A percentile compares a stretch with the other conserved stretches of the same genome.
phyloP scores from a whole-genome alignment of 2,329 filamentous ascomycete species.

The Cladobotryum mycophilum region DNA sequence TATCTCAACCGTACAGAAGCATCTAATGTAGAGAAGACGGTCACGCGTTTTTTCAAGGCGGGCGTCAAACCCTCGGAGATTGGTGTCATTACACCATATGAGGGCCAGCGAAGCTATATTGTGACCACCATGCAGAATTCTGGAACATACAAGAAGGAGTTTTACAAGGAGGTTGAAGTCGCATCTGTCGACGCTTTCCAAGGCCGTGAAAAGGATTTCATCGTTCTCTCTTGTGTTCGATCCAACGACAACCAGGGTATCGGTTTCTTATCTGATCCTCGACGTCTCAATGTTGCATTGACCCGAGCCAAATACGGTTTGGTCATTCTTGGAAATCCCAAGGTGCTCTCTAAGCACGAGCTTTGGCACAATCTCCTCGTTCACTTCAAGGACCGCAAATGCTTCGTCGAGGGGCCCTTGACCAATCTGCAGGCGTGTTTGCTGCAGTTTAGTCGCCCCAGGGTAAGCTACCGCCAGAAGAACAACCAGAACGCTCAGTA shows the following conservation, averaged over 20 bases:
- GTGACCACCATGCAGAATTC: constrained; percentile 99
- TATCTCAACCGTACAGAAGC: constrained; percentile 98
- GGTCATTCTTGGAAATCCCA: constrained; percentile 95
- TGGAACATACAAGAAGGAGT: constrained; percentile 95
- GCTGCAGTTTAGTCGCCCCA: constrained; percentile 89
- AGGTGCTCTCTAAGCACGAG: constrained; percentile 95
- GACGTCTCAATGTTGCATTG: constrained; percentile 92
- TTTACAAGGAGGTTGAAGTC: constrained; percentile 97
- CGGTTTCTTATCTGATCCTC: constrained; percentile 94
- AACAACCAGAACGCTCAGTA: constrained; percentile 69
- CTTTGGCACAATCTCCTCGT: constrained; percentile 92
- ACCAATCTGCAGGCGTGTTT: constrained; percentile 94
- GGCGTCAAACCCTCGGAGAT: constrained; percentile 91
- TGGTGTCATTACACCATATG: constrained; percentile 97
- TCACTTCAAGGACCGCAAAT: constrained; percentile 96
- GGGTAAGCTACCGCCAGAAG: constrained; percentile 87
- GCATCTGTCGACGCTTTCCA: constrained; percentile 98
- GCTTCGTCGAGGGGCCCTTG: constrained; percentile 89
- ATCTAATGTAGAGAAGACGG: constrained; percentile 96
- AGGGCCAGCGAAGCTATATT: constrained; percentile 96
- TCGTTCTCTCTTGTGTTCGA: constrained; percentile 93
- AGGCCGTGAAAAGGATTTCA: constrained; percentile 97
- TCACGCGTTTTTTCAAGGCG: constrained; percentile 97
- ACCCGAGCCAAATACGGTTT: constrained; percentile 96
- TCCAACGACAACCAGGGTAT: constrained; percentile 99